Conservation (phyloP, 1,139 yeast species). For the Geotrichum bryndzae region DNA sequence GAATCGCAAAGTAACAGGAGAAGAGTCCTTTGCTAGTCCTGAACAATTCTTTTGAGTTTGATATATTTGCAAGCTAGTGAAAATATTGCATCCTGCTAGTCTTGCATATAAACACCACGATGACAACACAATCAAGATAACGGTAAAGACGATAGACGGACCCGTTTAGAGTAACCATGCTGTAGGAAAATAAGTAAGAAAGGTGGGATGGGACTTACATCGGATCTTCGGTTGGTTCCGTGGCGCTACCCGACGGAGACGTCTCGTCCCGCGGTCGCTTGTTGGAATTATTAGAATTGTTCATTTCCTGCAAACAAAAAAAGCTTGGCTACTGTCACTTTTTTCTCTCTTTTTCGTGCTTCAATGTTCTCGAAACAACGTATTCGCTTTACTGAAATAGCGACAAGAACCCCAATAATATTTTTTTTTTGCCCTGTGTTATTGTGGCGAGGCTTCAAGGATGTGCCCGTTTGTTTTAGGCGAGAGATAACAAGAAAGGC, state of each 20-base stretch:
- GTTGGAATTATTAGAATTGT: background rate
- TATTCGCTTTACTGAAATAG: too few species aligned
- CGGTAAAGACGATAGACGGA: background rate
- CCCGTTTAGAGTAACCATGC: background rate
- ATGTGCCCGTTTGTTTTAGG: too few species aligned
- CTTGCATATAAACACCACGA: background rate
- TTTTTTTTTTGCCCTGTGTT: background rate
- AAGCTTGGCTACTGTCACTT: background rate
- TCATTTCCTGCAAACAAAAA: background rate
- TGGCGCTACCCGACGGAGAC: constrained; percentile 9
- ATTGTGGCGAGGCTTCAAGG: background rate
- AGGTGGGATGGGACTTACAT: background rate
- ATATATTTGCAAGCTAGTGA: background rate
- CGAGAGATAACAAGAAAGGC: too few species aligned
- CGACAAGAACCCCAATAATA: too few species aligned
- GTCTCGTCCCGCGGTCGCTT: constrained; percentile 15
- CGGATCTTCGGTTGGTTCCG: background rate
- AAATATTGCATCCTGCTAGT: background rate
- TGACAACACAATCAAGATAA: background rate
- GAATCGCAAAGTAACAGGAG: background rate
- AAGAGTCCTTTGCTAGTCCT: background rate
- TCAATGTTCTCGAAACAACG: too few species aligned
- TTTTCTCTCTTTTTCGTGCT: too few species aligned
- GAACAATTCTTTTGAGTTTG: background rate
- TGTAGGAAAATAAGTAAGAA: background rate